Base-by-base conservation (phyloP, 2,329 filamentous ascomycete genomes). In the Hypomyces perniciosus region DNA sequence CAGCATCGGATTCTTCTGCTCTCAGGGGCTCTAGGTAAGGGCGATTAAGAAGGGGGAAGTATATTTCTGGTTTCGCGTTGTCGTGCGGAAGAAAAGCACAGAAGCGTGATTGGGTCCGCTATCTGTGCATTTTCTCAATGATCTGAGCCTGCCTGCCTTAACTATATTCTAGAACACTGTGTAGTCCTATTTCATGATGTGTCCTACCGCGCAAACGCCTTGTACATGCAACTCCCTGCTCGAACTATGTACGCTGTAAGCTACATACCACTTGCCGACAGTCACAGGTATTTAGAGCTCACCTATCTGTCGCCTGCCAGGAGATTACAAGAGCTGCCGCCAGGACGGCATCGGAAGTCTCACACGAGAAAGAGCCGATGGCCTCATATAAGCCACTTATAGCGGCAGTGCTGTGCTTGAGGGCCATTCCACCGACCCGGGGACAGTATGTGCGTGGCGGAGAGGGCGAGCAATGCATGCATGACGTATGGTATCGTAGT, bases 261-360 rank as follows among this genome's bases (percentile, higher is more conserved):
- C 49, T 45, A 48, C 40, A 35, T 46, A 44, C n/a, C 10, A 27
- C 35, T 9, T 28, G 13, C 28, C 39, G 38, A 31, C 12, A 33
- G 30, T 26, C 33, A 48, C 33, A 48, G 54, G 44, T 31, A 45
- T 26, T 31, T 26, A 34, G 42, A 20, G 51, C 85, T 76, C 79
- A 95, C 92, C 91, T 97, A 73, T 97, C 92, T 54, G 86, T 93
- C 50, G 90, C 88, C 73, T 97, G 92, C 91, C 93, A 97, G 35
- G 91, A 95, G 45, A 99, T 79, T 44, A 97, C 80, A 42, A 96
- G 83, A 28, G 92, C 96, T 31, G 91, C 89, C 28, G 91, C 92
- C 49, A 99, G 79, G 55, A 96, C 85, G 40, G 91, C 90, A 70
- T 99, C 92, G 2, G 90, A 92, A 54, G 90, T 95, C 47, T 86